A percentile compares a stretch with the other conserved stretches of the same genome.
Evolutionary conservation across 148 eudicot genomes (phyloP).

Genomic region (Salicornia ramosissima): DNA sequence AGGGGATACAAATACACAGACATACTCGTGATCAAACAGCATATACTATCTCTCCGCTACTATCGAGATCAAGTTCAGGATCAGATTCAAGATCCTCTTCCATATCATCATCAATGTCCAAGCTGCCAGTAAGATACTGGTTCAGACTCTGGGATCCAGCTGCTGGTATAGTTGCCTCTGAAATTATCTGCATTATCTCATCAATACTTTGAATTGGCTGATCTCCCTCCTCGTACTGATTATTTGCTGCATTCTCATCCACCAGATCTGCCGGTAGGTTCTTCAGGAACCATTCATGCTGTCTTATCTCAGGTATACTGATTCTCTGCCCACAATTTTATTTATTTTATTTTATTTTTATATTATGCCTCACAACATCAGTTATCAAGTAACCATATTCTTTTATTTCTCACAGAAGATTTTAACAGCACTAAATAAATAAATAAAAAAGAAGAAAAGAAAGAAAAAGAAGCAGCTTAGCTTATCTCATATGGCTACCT

Average conservation of each 20-base stretch:
- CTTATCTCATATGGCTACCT: constrained; percentile 41
- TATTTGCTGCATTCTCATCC: constrained; percentile 39
- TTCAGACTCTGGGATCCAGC: constrained; percentile 62
- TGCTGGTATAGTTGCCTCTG: constrained; percentile 88
- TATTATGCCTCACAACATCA: constrained; percentile 6
- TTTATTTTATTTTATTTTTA: too few species aligned
- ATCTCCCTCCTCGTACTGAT: constrained; percentile 63
- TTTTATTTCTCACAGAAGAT: too few species aligned
- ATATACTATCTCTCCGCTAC: constrained; percentile 87
- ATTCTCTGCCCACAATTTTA: constrained; percentile 94
- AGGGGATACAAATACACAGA: neutral
- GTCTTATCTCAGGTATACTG: constrained; percentile 62
- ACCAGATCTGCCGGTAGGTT: constrained; percentile 74
- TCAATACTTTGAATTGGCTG: constrained; percentile 80
- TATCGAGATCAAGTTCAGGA: constrained; percentile 80
- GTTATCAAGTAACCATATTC: too few species aligned
- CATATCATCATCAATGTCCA: constrained; percentile 90
- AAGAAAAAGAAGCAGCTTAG: neutral
- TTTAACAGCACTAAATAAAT: too few species aligned
- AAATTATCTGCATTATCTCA: constrained; percentile 84
- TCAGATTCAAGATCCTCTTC: constrained; percentile 85
- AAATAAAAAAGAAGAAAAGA: too few species aligned
- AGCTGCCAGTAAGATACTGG: constrained; percentile 65
- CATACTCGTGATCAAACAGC: constrained; percentile 42
- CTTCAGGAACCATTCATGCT: constrained; percentile 86